These are phyloP conservation scores for Toxoplasma gondii DNA, from an alignment of 169 alveolate species.

Conservation along the genomic window DNA sequence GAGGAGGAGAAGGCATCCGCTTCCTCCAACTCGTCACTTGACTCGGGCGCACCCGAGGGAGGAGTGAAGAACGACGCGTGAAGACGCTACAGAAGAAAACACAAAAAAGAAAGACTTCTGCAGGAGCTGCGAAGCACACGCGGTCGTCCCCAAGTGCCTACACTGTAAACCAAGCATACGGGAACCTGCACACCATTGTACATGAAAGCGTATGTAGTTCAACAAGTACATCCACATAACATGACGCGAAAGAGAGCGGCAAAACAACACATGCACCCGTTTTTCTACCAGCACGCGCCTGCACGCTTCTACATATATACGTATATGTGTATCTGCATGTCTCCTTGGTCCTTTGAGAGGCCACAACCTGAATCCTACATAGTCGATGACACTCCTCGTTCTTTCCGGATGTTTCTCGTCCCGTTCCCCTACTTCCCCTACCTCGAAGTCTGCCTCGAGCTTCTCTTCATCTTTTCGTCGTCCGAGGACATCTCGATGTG, in stretches of 20 bases:
- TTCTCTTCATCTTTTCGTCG: constrained; percentile 5
- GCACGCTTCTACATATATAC: neutral
- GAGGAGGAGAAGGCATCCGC: neutral
- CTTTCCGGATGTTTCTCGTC: too few relatives aligned
- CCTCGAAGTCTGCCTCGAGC: constrained; percentile 18
- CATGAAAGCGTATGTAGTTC: too few relatives aligned
- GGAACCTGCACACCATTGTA: too few relatives aligned
- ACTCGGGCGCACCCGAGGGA: neutral
- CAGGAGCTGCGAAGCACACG: too few relatives aligned
- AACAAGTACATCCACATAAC: too few relatives aligned
- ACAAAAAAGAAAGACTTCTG: neutral
- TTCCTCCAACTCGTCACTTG: neutral
- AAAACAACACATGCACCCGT: too few relatives aligned
- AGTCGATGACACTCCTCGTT: too few relatives aligned
- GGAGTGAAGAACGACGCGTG: neutral
- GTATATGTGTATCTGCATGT: neutral
- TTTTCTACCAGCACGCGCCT: too few relatives aligned
- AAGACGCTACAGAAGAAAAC: neutral
- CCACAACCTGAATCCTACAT: too few relatives aligned
- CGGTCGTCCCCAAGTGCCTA: too few relatives aligned
- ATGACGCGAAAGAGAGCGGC: too few relatives aligned
- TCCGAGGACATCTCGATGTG: neutral
- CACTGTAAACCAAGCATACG: too few relatives aligned
- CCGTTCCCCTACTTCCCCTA: neutral
- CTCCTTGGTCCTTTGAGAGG: neutral